Percentiles rank a stretch among this genome's conserved stretches.
phyloP scores from a whole-genome alignment of 1,284 basidiomycete species.

The Phylloporus gajari region DNA sequence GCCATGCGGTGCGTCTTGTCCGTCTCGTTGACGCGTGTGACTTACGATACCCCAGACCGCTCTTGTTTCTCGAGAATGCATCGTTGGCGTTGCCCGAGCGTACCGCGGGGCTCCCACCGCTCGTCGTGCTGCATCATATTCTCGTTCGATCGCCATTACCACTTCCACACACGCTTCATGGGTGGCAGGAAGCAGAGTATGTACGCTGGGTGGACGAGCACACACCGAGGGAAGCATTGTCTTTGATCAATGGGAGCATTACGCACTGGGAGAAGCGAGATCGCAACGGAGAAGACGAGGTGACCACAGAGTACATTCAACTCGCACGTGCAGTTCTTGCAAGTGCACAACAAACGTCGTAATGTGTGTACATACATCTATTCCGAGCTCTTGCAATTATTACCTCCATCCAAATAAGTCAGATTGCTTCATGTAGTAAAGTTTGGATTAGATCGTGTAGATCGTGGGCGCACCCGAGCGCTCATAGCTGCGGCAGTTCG shows the following conservation, averaged over 20 bases:
- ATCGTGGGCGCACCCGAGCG: background rate
- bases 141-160: slow-evolving; percentile 88
- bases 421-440: no score
- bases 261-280: slow-evolving; percentile 77
- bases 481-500: slow-evolving; percentile 47
- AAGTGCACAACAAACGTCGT: slow-evolving; percentile 41
- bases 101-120: slow-evolving; percentile 79
- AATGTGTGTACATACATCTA: slow-evolving; percentile 19
- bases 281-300: slow-evolving; percentile 56
- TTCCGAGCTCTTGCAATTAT: background rate
- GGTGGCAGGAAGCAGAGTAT: slow-evolving; percentile 94
- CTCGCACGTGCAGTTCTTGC: slow-evolving; percentile 71
- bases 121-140: slow-evolving; percentile 91
- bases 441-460: background rate
- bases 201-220: slow-evolving; percentile 89
- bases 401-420: no score
- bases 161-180: slow-evolving; percentile 86
- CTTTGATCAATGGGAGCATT: slow-evolving; percentile 76
- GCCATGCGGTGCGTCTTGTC: slow-evolving; percentile 72
- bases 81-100: slow-evolving; percentile 71
- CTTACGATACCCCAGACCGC: slow-evolving; percentile 60
- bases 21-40: background rate
- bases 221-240: slow-evolving; percentile 74
- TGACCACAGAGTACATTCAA: slow-evolving; percentile 67
- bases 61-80: slow-evolving; percentile 86